Conservation (phyloP, 345 rosid species). For the thale cress (Arabidopsis thaliana) region TAIR10.1 NC_003074.8:17636501-17637000, state of each 20-base stretch:
- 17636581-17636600: conserved; percentile 74
- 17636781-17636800: conserved; percentile 67
- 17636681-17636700: conserved; percentile 81
- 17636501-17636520: conserved; percentile 90
- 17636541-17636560: conserved; percentile 61
- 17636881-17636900: conserved; percentile 82
- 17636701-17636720: conserved; percentile 54
- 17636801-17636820: conserved; percentile 82
- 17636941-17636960: conserved; percentile 59
- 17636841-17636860: conserved; percentile 63
- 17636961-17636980: conserved; percentile 68
- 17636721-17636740: conserved; percentile 50
- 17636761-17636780: conserved; percentile 73
- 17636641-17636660: conserved; percentile 54
- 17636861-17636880: conserved; percentile 60
- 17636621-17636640: conserved; percentile 74
- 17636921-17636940: conserved; percentile 79
- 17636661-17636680: conserved; percentile 53
- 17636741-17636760: conserved; percentile 61
- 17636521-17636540: conserved; percentile 65
- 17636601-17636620: conserved; percentile 53
- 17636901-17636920: conserved; percentile 82
- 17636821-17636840: conserved; percentile 51
- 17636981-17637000: conserved; percentile 62
- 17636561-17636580: conserved; percentile 67